Evolutionary conservation across 805 yeast species (phyloP), one percentile per base, ranked within the genome.

Genomic region (Candida broadrunensis): DNA sequence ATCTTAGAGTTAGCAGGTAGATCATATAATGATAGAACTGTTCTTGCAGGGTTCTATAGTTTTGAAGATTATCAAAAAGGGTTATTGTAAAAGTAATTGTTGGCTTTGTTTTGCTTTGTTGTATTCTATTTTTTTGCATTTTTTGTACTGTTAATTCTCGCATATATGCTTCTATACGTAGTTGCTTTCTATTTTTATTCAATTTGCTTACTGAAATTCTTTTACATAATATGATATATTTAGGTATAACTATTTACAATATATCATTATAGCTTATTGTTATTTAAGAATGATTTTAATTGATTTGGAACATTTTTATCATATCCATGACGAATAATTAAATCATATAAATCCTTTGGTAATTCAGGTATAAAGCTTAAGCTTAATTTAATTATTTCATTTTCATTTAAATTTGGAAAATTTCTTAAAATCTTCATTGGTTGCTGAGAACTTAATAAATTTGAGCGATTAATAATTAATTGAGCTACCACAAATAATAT

Each of bases 401-500:
- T 77, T 12, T 90, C 86, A 39, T 83, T 79, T 42, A 89, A 63
- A 2, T 65, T 65, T 0, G 96, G 96, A 47, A 88, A 79, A 42
- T 80, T 84, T 39, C 95, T 67, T 37, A 89, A 61, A 15, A 85
- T 58, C 33, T 80, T 70, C 88, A 88, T 88, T 11, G 97, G 97
- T 47, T 74, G 83, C 20, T 58, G 61, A 7, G 83, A 72, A 13
- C 64, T 65, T 41, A 90, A 59, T n/a, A 89, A 64, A 23, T 72
- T 63, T 8, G 80, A 74, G 42, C 97, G 68, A 44, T 85, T 81
- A 32, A 83, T 67, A 4, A 86, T 80, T 17, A 89, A 64, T 56
- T 87, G 96, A 2, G 97, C 91, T 7, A 88, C 87, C 2, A 89
- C 79, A 49, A 88, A 85, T 29, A 90, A 67, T 21, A 90, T 76